Percentiles rank a stretch among this genome's conserved stretches.
These are phyloP conservation scores for Phytophthora sp. DNA, from an alignment of 352 stramenopile genomes.

Conservation along the genomic window DNA sequence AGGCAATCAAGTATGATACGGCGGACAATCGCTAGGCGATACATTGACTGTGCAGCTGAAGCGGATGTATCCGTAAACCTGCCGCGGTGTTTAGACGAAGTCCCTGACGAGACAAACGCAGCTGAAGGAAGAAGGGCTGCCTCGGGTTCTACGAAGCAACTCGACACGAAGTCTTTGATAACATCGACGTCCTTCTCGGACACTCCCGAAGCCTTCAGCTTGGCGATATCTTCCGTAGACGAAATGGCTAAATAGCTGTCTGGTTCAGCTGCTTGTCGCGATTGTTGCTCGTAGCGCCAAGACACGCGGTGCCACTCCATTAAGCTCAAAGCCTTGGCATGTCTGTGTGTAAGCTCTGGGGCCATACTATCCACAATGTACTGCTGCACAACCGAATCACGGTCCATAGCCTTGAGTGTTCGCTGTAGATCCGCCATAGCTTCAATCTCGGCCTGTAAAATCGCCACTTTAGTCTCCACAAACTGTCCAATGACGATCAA, in stretches of 20 bases:
- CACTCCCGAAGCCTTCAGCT: conserved; percentile 64
- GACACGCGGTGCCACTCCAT: conserved; percentile 79
- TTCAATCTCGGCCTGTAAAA: conserved; percentile 84
- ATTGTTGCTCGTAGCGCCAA: conserved; percentile 66
- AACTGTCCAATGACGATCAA: conserved; percentile 88
- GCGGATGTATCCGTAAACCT: conserved; percentile 70
- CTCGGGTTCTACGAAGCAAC: conserved; percentile 78
- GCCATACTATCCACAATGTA: conserved; percentile 87
- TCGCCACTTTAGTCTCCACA: conserved; percentile 84
- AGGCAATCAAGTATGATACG: conserved; percentile 68
- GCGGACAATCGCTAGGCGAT: conserved; percentile 73
- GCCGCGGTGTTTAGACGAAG: conserved; percentile 56
- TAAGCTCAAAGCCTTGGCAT: conserved; percentile 77
- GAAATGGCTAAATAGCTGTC: conserved; percentile 52
- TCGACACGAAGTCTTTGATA: conserved; percentile 88
- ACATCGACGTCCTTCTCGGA: conserved; percentile 78
- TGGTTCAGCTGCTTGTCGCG: conserved; percentile 48
- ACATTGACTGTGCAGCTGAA: conserved; percentile 54
- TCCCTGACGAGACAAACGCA: conserved; percentile 17
- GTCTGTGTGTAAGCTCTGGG: conserved; percentile 78
- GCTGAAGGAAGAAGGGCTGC: conserved; percentile 42
- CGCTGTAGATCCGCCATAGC: conserved; percentile 68
- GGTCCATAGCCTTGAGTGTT: conserved; percentile 77
- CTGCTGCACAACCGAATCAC: conserved; percentile 86
- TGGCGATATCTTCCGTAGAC: conserved; percentile 48